These are phyloP conservation scores for Wallemia hederae DNA, from an alignment of 1,284 basidiomycete genomes.

Conservation along the genomic window DNA sequence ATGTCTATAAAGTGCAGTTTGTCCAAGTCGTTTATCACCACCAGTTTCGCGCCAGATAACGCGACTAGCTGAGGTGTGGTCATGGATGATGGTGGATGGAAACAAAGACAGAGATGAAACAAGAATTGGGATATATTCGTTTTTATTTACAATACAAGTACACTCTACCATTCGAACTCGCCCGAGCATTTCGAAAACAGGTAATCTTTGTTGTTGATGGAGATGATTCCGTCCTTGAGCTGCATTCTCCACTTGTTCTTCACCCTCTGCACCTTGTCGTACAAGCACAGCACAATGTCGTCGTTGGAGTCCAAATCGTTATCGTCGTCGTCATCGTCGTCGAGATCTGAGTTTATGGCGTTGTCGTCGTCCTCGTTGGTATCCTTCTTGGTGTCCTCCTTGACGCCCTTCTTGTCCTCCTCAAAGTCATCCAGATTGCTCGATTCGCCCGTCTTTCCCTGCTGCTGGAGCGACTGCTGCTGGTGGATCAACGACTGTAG, in stretches of 20 bases:
- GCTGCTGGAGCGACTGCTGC: not conserved
- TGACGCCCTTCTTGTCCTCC: not conserved
- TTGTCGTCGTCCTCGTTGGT: slow-evolving; percentile 23
- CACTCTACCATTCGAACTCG: slow-evolving; percentile 2
- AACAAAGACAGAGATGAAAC: not conserved
- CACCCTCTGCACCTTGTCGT: slow-evolving; percentile 93
- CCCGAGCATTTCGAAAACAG: slow-evolving; percentile 73
- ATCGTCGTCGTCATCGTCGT: slow-evolving; percentile 36
- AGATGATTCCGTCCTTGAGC: slow-evolving; percentile 95
- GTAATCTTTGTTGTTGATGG: slow-evolving; percentile 88
- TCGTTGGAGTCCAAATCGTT: slow-evolving; percentile 23
- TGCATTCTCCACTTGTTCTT: slow-evolving; percentile 99
- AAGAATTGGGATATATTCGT: not conserved
- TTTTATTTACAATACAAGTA: no score
- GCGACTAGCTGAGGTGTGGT: not conserved
- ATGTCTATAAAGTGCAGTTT: not conserved
- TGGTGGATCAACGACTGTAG: not conserved
- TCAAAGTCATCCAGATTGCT: not conserved
- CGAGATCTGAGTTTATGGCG: slow-evolving; percentile 81
- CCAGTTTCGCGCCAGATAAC: not conserved
- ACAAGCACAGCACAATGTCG: slow-evolving; percentile 93
- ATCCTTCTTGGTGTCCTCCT: not conserved
- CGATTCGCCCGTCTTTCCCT: not conserved
- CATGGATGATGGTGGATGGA: not conserved
- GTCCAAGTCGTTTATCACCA: not conserved